Conservation (phyloP, 768 basidiomycete genomes). For the Boletales sp. region DNA sequence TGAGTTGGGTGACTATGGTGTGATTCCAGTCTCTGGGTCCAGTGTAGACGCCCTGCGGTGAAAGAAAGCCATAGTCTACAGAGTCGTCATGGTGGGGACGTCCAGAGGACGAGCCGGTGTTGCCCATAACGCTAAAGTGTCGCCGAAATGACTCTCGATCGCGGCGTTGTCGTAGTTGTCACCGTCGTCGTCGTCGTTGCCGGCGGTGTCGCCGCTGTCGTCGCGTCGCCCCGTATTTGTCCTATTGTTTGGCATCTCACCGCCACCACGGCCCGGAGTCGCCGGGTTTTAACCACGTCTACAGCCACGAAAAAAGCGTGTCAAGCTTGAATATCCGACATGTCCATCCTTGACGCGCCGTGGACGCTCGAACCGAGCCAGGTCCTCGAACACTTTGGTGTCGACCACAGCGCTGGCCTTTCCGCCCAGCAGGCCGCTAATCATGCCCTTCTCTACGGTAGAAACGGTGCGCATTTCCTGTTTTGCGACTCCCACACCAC, state of each 20-base stretch:
- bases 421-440: constrained; percentile 61
- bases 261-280: constrained; percentile 11
- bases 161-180: constrained; percentile 5
- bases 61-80: constrained; percentile 78
- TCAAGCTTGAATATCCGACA: neutral
- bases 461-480: constrained; percentile 57
- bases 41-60: constrained; percentile 85
- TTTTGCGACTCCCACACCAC: neutral
- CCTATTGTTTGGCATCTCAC: constrained; percentile 19
- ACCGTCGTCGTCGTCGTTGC: neutral
- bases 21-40: constrained; percentile 89
- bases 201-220: neutral
- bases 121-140: constrained; percentile 57
- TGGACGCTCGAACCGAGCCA: constrained; percentile 74
- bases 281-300: constrained; percentile 5
- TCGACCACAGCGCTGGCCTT: constrained; percentile 62
- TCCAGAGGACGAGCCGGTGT: constrained; percentile 72
- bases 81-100: constrained; percentile 75
- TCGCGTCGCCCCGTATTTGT: constrained; percentile 16
- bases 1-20: constrained; percentile 78
- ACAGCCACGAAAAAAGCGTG: neutral
- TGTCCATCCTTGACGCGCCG: constrained; percentile 58
- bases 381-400: constrained; percentile 69
- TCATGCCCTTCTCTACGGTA: constrained; percentile 79
- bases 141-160: constrained; percentile 4